A percentile compares a stretch with the other conserved stretches of the same genome.
These are phyloP conservation scores for Castanea crenata DNA, from an alignment of 306 rosid genomes.

Conservation along the genomic window DNA sequence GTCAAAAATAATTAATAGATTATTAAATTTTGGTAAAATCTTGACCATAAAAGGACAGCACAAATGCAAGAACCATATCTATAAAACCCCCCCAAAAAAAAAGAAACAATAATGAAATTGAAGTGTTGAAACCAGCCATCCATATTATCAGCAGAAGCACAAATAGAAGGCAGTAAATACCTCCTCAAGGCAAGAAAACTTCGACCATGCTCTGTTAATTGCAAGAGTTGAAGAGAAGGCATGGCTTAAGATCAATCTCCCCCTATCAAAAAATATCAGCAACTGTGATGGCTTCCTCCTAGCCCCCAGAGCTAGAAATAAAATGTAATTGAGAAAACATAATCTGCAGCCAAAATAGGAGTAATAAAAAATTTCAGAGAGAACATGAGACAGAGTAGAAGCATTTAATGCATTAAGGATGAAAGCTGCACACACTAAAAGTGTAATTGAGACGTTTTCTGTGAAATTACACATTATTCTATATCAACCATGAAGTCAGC, in stretches of 20 bases:
- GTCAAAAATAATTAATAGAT: too few relatives aligned
- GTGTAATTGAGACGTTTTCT: not conserved
- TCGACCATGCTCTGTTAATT: slow-evolving; percentile 80
- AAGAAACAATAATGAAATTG: slow-evolving; percentile 7
- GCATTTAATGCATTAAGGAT: not conserved
- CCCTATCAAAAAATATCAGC: slow-evolving; percentile 22
- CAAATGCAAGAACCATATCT: slow-evolving; percentile 1
- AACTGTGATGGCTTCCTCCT: slow-evolving; percentile 26
- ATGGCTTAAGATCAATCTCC: slow-evolving; percentile 44
- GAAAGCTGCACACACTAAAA: not conserved
- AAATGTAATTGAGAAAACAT: not conserved
- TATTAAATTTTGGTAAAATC: not conserved
- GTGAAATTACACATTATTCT: slow-evolving; percentile 6
- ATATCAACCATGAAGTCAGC: not conserved
- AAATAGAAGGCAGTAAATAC: slow-evolving; percentile 32
- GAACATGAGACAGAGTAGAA: not conserved
- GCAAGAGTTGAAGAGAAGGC: slow-evolving; percentile 93
- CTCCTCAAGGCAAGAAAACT: slow-evolving; percentile 82
- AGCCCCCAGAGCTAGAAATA: slow-evolving; percentile 20
- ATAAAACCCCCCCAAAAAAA: not conserved
- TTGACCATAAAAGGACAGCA: not conserved
- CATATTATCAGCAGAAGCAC: slow-evolving; percentile 8
- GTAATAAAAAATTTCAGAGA: slow-evolving; percentile 14
- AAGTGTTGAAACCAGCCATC: slow-evolving; percentile 9
- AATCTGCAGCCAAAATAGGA: slow-evolving; percentile 24